Base-by-base conservation (phyloP, 768 basidiomycete species). In the Kwoniella newhampshirensis region DNA sequence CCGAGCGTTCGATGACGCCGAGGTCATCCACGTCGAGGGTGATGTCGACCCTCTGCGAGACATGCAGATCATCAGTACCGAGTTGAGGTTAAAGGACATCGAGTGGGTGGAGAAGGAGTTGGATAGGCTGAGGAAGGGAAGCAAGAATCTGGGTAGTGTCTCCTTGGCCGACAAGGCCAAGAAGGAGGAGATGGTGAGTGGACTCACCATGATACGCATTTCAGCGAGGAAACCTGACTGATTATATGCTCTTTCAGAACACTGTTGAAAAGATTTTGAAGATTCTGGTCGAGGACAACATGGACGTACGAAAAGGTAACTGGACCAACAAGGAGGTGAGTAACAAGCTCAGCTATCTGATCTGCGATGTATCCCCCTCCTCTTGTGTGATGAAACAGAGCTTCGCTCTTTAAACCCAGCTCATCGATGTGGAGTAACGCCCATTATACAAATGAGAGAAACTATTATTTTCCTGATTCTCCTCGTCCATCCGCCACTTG, bases 11-110 rank as follows among this genome's bases (percentile, higher is more conserved):
- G 96, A 98, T 71, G 96, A 99, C 70, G 87, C 92, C n/a, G 96
- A 99, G 68, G 92, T 99, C 75, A 98, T 88, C 66, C 96, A 99
- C 77, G 94, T 98, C 61, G 96, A 98, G 79, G 96, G 96, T 41
- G 96, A 98, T 67, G 92, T 99, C 55, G 82, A 98, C 77, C 96
- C 96, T 11, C 62, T 88, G 36, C 87, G 96, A 57, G 96, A 99
- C 78, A 97, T 98, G 93, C 85, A 88, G 63, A 98, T 97, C 70
- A 99, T 99, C 71, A 86, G 87, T 65, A 94, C 85, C 7, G 96
- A 99, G 77, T 81, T 99, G 18, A 82, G 92, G 45, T 79, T 99
- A 40, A 99, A 99, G 80, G 96, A 99, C 77, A 93, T 93, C 62
- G 96, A 99, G 72, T 99, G 96, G 96, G 87, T 91, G 11, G 89